A percentile compares a stretch with the other conserved stretches of the same genome.
Evolutionary conservation across 257 asterid genomes (phyloP).

Genomic region (Lavandula angustifolia): DNA sequence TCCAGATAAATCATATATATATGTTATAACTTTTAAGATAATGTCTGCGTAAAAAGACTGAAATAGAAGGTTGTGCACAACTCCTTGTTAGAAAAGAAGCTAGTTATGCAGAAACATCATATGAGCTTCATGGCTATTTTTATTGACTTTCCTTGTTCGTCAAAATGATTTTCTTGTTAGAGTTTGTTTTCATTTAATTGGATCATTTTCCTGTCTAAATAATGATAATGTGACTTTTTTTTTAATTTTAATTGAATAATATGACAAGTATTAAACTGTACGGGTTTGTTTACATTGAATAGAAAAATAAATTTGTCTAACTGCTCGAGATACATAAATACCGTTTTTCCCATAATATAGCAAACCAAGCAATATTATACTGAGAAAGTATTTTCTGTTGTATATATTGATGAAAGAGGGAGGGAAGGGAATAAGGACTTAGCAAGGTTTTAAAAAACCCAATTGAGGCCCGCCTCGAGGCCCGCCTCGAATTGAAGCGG

Average conservation of each 20-base stretch:
- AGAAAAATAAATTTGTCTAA: neutral
- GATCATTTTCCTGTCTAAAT: neutral
- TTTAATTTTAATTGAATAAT: neutral
- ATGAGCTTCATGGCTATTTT: neutral
- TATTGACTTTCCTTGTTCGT: neutral
- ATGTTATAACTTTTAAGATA: neutral
- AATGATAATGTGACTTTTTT: neutral
- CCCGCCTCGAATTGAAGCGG: too few relatives aligned
- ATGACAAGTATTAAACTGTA: neutral
- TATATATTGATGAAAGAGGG: neutral
- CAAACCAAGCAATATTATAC: neutral
- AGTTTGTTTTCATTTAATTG: neutral
- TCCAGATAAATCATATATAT: slow-evolving; percentile 10
- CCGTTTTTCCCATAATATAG: neutral
- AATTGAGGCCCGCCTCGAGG: too few relatives aligned
- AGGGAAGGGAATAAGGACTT: neutral
- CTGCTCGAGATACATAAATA: neutral
- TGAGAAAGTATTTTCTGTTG: neutral
- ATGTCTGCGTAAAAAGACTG: neutral
- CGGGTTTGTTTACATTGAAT: neutral
- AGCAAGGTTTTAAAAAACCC: too few relatives aligned
- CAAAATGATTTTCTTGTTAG: neutral
- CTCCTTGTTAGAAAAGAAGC: neutral
- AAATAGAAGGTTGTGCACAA: neutral
- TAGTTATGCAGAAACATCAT: too few relatives aligned